These are phyloP conservation scores for Leishmania braziliensis DNA, from an alignment of 208 protist species.

Conservation along the genomic window DNA sequence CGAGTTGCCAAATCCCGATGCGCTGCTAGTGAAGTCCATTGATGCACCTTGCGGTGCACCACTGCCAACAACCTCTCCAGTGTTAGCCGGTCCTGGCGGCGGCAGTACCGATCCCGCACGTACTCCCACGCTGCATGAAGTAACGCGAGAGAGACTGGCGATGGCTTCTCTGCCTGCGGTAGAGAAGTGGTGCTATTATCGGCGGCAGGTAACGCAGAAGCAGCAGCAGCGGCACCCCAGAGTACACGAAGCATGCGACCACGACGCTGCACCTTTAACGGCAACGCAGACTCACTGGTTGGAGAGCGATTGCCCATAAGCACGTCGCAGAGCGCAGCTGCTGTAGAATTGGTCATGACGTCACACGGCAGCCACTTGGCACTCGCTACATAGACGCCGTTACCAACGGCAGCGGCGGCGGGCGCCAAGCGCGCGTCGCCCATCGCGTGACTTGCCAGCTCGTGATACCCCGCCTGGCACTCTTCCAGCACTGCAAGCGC, in stretches of 20 bases:
- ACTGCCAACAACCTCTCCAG: conserved; percentile 52
- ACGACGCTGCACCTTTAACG: conserved; percentile 56
- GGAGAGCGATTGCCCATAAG: conserved; percentile 7
- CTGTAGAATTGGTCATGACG: conserved; percentile 4
- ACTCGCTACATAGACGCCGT: background rate
- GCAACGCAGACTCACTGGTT: conserved; percentile 30
- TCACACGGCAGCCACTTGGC: conserved; percentile 6
- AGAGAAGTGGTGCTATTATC: background rate
- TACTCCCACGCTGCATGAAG: conserved; percentile 72
- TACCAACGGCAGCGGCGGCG: background rate
- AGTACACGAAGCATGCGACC: conserved; percentile 61
- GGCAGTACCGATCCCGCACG: conserved; percentile 53
- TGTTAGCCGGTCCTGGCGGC: conserved; percentile 58
- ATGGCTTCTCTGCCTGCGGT: background rate
- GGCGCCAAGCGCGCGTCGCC: background rate
- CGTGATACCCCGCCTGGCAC: conserved; percentile 42
- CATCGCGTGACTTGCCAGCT: conserved; percentile 13
- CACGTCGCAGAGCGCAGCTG: conserved; percentile 19
- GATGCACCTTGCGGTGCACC: conserved; percentile 40
- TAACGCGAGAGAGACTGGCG: conserved; percentile 8
- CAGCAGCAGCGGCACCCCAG: conserved; percentile 36
- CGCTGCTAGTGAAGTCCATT: conserved; percentile 70
- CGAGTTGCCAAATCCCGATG: conserved; percentile 26
- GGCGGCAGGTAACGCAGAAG: background rate
- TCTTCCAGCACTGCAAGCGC: conserved; percentile 56